phyloP scores from a whole-genome alignment of 2,329 filamentous ascomycete genomes.

The Cytospora piceicola region DNA sequence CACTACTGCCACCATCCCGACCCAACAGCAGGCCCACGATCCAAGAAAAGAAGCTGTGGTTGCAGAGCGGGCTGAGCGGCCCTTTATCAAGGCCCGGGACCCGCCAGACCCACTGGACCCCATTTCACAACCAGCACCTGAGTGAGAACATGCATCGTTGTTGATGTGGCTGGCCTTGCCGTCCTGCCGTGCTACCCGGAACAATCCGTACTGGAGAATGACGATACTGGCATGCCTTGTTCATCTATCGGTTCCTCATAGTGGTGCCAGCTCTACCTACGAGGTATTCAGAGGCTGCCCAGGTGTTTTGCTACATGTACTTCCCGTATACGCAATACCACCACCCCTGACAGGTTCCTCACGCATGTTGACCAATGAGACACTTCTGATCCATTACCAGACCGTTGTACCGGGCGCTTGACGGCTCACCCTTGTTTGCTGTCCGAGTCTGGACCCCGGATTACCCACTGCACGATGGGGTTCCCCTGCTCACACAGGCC shows the following conservation, averaged over 20 bases:
- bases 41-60: slow-evolving; percentile 4
- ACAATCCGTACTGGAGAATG: slow-evolving; percentile 4
- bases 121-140: not conserved
- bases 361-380: slow-evolving; percentile 14
- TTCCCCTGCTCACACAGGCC: not conserved
- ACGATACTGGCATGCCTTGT: slow-evolving; percentile 11
- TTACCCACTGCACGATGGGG: not conserved
- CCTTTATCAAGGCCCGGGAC: slow-evolving; percentile 6
- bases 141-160: too few relatives aligned
- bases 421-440: not conserved
- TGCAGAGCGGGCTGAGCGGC: not conserved
- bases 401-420: slow-evolving; percentile 27
- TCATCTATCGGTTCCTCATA: not conserved
- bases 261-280: not conserved
- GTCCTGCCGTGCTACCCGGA: slow-evolving; percentile 8
- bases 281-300: not conserved
- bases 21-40: slow-evolving; percentile 1
- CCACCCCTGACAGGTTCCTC: slow-evolving; percentile 10
- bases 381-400: slow-evolving; percentile 1
- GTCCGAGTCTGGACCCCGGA: slow-evolving; percentile 8
- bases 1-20: not conserved
- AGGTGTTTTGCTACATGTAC: not conserved
- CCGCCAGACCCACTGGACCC: slow-evolving; percentile 2
- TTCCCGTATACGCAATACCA: not conserved
- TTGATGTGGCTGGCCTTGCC: not conserved